A percentile compares a stretch with the other conserved stretches of the same genome.
Conservation (phyloP, 441 rosid species). For the Eruca vesicaria region DNA sequence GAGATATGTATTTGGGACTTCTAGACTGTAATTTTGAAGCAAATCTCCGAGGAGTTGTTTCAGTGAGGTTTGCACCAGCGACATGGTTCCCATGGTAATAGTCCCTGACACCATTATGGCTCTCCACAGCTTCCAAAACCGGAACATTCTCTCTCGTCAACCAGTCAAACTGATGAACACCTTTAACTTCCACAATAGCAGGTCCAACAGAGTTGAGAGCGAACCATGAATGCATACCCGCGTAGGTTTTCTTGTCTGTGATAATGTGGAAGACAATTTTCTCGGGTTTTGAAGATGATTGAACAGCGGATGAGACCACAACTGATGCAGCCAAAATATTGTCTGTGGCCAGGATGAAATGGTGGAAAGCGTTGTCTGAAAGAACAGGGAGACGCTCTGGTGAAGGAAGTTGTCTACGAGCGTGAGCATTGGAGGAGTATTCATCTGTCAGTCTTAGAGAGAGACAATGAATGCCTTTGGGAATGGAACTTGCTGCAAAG, state of each 20-base stretch:
- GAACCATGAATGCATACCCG: conserved; percentile 99
- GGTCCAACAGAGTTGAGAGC: conserved; percentile 87
- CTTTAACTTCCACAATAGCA: conserved; percentile 92
- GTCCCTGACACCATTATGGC: conserved; percentile 73
- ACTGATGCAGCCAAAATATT: conserved; percentile 99
- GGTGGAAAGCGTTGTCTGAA: conserved; percentile 86
- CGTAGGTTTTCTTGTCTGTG: conserved; percentile 98
- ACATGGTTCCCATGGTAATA: conserved; percentile 97
- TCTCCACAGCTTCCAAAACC: conserved; percentile 97
- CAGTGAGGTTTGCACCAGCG: conserved; percentile 80
- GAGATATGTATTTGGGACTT: conserved; percentile 98
- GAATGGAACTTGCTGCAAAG: conserved; percentile 98
- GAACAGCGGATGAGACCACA: conserved; percentile 85
- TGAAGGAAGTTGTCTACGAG: conserved; percentile 96
- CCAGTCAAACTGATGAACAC: conserved; percentile 99
- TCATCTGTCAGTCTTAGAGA: conserved; percentile 94
- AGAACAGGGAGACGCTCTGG: conserved; percentile 96
- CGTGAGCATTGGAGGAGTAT: conserved; percentile 97
- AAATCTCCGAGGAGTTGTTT: conserved; percentile 80
- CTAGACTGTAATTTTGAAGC: conserved; percentile 97
- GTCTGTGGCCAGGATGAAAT: conserved; percentile 85
- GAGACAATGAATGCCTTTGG: conserved; percentile 97
- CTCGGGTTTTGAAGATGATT: conserved; percentile 81
- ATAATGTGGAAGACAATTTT: conserved; percentile 94
- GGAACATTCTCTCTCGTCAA: conserved; percentile 98